phyloP scores from a whole-genome alignment of 2,329 filamentous ascomycete genomes.

The Zasmidium cellare region DNA sequence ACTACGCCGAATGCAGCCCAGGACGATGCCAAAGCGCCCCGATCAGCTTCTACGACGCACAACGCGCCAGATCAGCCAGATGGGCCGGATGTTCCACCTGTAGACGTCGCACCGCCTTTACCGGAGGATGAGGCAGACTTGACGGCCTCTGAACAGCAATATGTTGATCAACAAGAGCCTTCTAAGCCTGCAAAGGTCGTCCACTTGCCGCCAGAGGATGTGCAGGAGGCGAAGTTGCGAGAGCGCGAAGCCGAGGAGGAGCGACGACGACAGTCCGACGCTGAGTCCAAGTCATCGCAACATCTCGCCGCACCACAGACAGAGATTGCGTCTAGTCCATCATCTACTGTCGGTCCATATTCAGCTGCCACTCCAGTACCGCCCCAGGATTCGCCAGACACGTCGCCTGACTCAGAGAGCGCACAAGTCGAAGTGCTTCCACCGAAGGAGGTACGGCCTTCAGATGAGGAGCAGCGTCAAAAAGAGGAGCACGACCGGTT shows the following conservation, averaged over 20 bases:
- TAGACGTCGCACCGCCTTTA: slow-evolving; percentile 24
- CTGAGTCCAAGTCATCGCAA: slow-evolving; percentile 37
- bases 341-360: slow-evolving; percentile 67
- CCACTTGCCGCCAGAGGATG: slow-evolving; percentile 52
- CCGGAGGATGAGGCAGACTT: slow-evolving; percentile 30
- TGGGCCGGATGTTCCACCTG: slow-evolving; percentile 12
- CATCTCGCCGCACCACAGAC: slow-evolving; percentile 23
- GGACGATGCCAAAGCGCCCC: background rate
- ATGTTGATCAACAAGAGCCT: slow-evolving; percentile 25
- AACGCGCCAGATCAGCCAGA: slow-evolving; percentile 12
- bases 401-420: slow-evolving; percentile 34
- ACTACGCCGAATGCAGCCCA: background rate
- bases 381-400: slow-evolving; percentile 48
- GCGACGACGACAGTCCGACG: slow-evolving; percentile 40
- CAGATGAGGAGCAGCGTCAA: slow-evolving; percentile 39
- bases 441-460: slow-evolving; percentile 34
- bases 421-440: slow-evolving; percentile 27
- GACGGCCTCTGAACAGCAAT: slow-evolving; percentile 22
- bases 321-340: slow-evolving; percentile 49
- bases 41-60: background rate
- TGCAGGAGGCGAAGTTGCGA: slow-evolving; percentile 49
- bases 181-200: slow-evolving; percentile 38
- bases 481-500: slow-evolving; percentile 57
- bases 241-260: slow-evolving; percentile 42
- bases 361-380: slow-evolving; percentile 72